Conservation (phyloP, 2,329 filamentous ascomycete genomes). For the Penicillium palitans region DNA sequence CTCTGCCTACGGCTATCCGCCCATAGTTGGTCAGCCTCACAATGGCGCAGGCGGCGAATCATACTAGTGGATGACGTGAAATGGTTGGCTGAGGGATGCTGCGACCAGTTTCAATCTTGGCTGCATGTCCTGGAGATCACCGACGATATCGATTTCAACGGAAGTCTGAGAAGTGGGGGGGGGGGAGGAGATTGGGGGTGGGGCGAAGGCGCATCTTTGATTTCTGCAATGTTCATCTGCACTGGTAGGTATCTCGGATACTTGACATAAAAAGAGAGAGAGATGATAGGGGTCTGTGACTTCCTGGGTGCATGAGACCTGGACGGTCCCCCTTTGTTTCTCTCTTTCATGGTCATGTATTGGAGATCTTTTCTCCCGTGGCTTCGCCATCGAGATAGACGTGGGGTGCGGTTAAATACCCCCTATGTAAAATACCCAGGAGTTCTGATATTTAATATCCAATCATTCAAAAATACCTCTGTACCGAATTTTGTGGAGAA, state of each 20-base stretch:
- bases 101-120: neutral
- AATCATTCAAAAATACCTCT: neutral
- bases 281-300: neutral
- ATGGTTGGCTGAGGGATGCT: neutral
- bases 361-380: neutral
- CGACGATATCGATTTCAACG: neutral
- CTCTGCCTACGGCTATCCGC: constrained; percentile 48
- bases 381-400: neutral
- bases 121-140: neutral
- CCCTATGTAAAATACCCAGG: constrained; percentile 1
- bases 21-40: constrained; percentile 49
- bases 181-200: neutral
- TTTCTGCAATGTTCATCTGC: constrained; percentile 3
- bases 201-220: constrained; percentile 4
- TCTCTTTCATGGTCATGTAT: neutral
- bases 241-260: neutral
- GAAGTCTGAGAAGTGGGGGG: constrained; percentile 8
- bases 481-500: neutral
- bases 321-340: neutral
- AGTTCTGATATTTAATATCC: constrained; percentile 2
- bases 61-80: constrained; percentile 32
- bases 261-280: neutral
- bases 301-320: neutral
- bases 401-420: neutral
- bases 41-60: constrained; percentile 50